phyloP scores from a whole-genome alignment of 2,329 filamentous ascomycete genomes.

The Ciborinia camelliae region DNA sequence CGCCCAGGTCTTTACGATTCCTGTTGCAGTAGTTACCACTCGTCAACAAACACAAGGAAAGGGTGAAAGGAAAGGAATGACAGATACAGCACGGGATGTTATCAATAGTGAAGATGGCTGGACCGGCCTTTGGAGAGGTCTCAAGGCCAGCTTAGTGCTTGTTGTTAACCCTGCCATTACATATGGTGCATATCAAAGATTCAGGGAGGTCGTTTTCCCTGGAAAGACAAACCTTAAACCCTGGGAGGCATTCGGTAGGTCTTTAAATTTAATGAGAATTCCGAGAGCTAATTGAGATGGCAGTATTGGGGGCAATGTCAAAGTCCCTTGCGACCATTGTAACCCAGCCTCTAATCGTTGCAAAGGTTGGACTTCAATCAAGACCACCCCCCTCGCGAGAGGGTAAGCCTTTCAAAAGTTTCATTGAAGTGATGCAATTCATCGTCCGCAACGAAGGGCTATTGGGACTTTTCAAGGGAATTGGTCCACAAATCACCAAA shows the following conservation, averaged over 20 bases:
- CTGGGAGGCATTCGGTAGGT: slow-evolving; percentile 88
- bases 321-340: slow-evolving; percentile 88
- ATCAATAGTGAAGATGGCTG: slow-evolving; percentile 86
- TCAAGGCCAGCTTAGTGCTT: slow-evolving; percentile 93
- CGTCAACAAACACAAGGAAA: slow-evolving; percentile 91
- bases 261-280: not conserved
- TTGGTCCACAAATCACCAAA: slow-evolving; percentile 89
- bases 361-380: slow-evolving; percentile 94
- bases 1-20: slow-evolving; percentile 94
- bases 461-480: slow-evolving; percentile 90
- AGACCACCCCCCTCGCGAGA: slow-evolving; percentile 79
- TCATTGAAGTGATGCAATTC: slow-evolving; percentile 91
- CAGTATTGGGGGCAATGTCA: slow-evolving; percentile 87
- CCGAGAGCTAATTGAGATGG: slow-evolving; percentile 4
- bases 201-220: slow-evolving; percentile 75
- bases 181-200: slow-evolving; percentile 90
- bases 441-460: slow-evolving; percentile 85
- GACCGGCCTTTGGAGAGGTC: slow-evolving; percentile 84
- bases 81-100: slow-evolving; percentile 86
- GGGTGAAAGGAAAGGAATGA: slow-evolving; percentile 76
- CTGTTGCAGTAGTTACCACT: slow-evolving; percentile 91
- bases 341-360: slow-evolving; percentile 94
- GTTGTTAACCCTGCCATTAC: slow-evolving; percentile 97
- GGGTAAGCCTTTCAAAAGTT: slow-evolving; percentile 90
- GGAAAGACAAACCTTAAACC: slow-evolving; percentile 72